Conservation (phyloP, 805 yeast genomes). For the Barnettozyma botsteinii region DNA sequence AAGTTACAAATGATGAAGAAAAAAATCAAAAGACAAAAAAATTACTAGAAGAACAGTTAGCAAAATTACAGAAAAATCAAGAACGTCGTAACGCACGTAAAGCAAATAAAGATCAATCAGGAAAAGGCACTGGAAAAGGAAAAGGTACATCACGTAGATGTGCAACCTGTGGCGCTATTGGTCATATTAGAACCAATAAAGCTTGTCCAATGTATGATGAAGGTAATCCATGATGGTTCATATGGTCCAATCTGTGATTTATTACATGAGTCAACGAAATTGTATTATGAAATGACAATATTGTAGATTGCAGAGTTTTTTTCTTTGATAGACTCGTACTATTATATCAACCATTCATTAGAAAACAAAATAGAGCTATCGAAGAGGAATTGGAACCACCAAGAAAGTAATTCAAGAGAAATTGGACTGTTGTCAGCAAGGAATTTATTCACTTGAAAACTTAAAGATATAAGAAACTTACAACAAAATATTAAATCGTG, state of each 20-base stretch:
- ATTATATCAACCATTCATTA: no score
- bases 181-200: constrained; percentile 86
- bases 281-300: no score
- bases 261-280: not conserved
- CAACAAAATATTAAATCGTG: no score
- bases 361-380: no score
- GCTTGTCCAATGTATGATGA: constrained; percentile 84
- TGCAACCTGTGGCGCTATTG: constrained; percentile 92
- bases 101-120: constrained; percentile 37
- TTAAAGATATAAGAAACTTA: not conserved
- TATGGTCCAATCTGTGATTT: constrained; percentile 18
- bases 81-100: constrained; percentile 58
- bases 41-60: constrained; percentile 75
- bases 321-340: no score
- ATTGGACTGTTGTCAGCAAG: no score
- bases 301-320: no score
- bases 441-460: no score
- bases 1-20: constrained; percentile 79
- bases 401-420: no score
- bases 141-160: constrained; percentile 65
- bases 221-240: constrained; percentile 20
- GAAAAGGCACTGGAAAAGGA: constrained; percentile 26
- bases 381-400: no score
- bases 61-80: constrained; percentile 71
- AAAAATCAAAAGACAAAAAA: constrained; percentile 72